phyloP scores from a whole-genome alignment of 768 basidiomycete genomes.

The Termitomyces sp. region DNA sequence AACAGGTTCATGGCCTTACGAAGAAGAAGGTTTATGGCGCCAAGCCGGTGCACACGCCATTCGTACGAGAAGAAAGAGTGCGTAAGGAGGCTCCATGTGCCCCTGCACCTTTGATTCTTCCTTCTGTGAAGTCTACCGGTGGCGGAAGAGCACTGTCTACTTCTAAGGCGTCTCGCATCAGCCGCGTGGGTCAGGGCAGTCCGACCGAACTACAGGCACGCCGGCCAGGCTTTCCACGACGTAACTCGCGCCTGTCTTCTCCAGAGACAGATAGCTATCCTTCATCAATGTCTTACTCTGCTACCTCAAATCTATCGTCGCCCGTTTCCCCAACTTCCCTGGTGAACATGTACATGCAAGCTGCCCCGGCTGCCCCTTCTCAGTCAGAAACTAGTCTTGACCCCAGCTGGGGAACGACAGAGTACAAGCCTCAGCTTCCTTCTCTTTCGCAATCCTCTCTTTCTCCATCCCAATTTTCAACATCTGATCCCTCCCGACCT shows the following conservation, averaged over 20 bases:
- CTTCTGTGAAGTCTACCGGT: conserved; percentile 16
- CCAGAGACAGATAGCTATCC: conserved; percentile 29
- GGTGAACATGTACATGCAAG: conserved; percentile 6
- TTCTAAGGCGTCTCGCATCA: conserved; percentile 31
- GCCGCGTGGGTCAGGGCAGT: conserved; percentile 29
- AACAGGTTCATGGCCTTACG: conserved; percentile 65
- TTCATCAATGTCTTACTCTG: conserved; percentile 13
- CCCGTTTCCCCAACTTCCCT: conserved; percentile 18
- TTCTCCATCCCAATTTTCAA: background rate
- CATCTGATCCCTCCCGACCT: background rate
- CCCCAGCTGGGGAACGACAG: conserved; percentile 5
- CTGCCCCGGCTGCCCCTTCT: conserved; percentile 1
- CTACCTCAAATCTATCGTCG: conserved; percentile 14
- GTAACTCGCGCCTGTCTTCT: conserved; percentile 32
- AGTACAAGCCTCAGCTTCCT: conserved; percentile 6
- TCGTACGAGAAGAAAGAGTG: conserved; percentile 50
- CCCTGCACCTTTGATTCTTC: conserved; percentile 25
- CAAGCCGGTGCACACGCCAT: conserved; percentile 47
- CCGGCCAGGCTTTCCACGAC: conserved; percentile 25
- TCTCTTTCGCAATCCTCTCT: conserved; percentile 7
- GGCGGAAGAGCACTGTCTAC: conserved; percentile 30
- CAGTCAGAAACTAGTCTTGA: conserved; percentile 3
- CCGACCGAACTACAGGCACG: conserved; percentile 29
- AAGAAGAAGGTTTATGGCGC: conserved; percentile 65
- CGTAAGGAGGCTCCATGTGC: conserved; percentile 20